Conservation (phyloP, 164 flowering plant genomes). For the Cinnamomum chago region DNA sequence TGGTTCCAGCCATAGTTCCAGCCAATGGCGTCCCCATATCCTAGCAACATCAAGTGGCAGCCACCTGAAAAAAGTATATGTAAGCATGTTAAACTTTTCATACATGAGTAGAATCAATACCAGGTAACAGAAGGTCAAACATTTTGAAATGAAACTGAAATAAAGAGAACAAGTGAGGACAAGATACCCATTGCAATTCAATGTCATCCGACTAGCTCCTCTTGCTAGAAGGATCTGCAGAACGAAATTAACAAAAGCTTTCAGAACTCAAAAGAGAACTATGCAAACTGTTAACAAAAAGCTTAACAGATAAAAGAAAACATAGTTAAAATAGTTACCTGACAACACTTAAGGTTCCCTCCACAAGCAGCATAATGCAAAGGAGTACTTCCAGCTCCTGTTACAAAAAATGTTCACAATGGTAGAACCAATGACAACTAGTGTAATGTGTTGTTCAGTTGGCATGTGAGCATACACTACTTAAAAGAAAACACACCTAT, state of each 20-base stretch:
- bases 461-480: neutral
- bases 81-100: neutral
- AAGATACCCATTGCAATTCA: constrained; percentile 92
- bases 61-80: constrained; percentile 58
- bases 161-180: neutral
- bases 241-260: constrained; percentile 3
- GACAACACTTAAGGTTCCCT: constrained; percentile 93
- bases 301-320: neutral
- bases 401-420: neutral
- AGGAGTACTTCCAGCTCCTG: constrained; percentile 98
- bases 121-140: neutral
- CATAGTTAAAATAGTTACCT: constrained; percentile 36
- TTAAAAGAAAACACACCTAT: constrained; percentile 50
- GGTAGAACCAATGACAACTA: neutral
- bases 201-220: constrained; percentile 71
- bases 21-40: constrained; percentile 97
- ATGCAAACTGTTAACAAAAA: neutral
- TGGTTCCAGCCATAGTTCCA: constrained; percentile 75
- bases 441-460: neutral
- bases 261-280: neutral
- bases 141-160: neutral
- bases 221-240: constrained; percentile 84
- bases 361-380: constrained; percentile 98
- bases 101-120: neutral
- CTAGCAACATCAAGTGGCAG: constrained; percentile 89